Evolutionary conservation across 495 filamentous ascomycete species (phyloP).

Genomic region (Poronia punctata): DNA sequence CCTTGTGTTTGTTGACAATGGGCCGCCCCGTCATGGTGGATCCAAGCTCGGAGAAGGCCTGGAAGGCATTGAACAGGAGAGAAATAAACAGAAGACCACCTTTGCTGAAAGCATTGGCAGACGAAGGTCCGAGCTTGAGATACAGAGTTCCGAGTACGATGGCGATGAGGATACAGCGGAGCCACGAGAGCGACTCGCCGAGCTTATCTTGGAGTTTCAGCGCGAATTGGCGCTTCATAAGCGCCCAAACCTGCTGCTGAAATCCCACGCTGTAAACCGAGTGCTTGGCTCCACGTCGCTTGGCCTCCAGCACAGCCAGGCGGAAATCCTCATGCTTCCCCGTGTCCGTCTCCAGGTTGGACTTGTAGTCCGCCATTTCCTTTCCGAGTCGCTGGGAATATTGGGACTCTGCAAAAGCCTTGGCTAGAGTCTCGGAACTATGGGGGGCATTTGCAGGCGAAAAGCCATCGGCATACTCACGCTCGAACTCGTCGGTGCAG

Average conservation of each 20-base stretch:
- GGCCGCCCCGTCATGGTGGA: conserved; percentile 65
- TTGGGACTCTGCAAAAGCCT: conserved; percentile 61
- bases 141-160: conserved; percentile 75
- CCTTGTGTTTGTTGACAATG: conserved; percentile 71
- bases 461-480: conserved; percentile 62
- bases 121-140: conserved; percentile 58
- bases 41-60: conserved; percentile 67
- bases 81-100: conserved; percentile 71
- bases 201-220: conserved; percentile 84
- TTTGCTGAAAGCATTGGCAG: conserved; percentile 66
- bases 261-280: conserved; percentile 79
- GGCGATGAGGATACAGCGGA: conserved; percentile 66
- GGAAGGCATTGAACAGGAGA: conserved; percentile 73
- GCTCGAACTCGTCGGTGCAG: conserved; percentile 75
- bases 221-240: conserved; percentile 76
- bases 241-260: conserved; percentile 69
- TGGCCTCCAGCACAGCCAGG: conserved; percentile 67
- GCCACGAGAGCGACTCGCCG: conserved; percentile 65
- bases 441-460: conserved; percentile 58
- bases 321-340: conserved; percentile 67
- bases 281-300: conserved; percentile 60
- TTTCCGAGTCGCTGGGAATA: conserved; percentile 47
- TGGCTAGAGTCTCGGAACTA: conserved; percentile 53
- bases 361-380: conserved; percentile 64
- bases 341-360: conserved; percentile 42